phyloP scores from a whole-genome alignment of 441 rosid species.

The Erysimum cheiri region DNA sequence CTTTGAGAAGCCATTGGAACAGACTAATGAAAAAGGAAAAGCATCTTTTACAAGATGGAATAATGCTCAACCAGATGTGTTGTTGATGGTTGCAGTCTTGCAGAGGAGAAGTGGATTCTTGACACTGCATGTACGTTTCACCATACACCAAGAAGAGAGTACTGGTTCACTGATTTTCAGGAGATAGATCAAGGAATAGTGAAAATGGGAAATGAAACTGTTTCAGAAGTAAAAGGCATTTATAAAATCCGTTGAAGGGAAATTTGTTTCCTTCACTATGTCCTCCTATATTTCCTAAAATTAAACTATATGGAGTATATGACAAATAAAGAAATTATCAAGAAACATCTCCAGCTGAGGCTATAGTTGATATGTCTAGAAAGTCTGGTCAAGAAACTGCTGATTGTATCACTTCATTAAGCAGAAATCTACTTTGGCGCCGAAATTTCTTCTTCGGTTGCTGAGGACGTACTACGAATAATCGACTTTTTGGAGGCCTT shows the following conservation, averaged over 20 bases:
- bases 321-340: conserved; percentile 27
- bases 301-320: no score
- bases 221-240: not conserved
- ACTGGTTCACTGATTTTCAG: not conserved
- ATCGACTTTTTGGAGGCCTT: conserved; percentile 63
- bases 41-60: not conserved
- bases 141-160: not conserved
- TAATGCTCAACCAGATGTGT: no score
- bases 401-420: conserved; percentile 23
- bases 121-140: not conserved
- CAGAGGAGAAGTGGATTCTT: not conserved
- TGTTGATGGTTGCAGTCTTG: not conserved
- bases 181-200: not conserved
- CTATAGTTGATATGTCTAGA: conserved; percentile 62
- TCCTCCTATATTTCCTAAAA: no score
- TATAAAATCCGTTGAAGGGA: no score
- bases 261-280: no score
- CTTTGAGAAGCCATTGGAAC: not conserved
- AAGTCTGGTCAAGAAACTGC: conserved; percentile 38
- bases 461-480: conserved; percentile 48
- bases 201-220: not conserved
- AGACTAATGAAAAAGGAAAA: not conserved
- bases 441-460: conserved; percentile 51
- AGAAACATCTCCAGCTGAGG: conserved; percentile 57
- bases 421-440: conserved; percentile 57